A percentile compares a stretch with the other conserved stretches of the same genome.
These are phyloP conservation scores for Collybiopsis luxurians DNA, from an alignment of 768 basidiomycete species.

Conservation along the genomic window DNA sequence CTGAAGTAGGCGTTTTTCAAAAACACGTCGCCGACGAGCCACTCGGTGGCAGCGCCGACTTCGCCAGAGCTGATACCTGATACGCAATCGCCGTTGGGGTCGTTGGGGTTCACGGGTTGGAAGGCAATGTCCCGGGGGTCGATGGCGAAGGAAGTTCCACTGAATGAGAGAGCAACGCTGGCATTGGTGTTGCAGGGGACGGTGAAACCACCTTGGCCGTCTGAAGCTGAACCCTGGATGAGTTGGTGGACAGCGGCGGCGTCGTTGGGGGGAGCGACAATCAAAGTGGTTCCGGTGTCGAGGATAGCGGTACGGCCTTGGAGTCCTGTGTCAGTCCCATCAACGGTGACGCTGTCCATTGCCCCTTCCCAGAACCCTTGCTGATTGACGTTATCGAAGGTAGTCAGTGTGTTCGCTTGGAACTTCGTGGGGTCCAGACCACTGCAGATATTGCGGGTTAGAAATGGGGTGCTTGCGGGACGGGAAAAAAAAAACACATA, in stretches of 20 bases:
- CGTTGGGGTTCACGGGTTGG: constrained; percentile 43
- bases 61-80: constrained; percentile 68
- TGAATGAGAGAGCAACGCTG: constrained; percentile 46
- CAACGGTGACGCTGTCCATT: constrained; percentile 56
- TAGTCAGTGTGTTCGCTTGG: constrained; percentile 52
- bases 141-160: constrained; percentile 48
- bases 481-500: background rate
- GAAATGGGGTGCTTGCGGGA: background rate
- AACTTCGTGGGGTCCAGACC: constrained; percentile 72
- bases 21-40: constrained; percentile 54
- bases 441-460: constrained; percentile 17
- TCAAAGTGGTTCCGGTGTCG: constrained; percentile 59
- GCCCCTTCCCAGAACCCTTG: constrained; percentile 81
- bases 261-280: constrained; percentile 39
- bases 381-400: constrained; percentile 58
- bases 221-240: constrained; percentile 40
- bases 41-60: constrained; percentile 58
- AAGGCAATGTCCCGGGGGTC: constrained; percentile 66
- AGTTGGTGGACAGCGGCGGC: constrained; percentile 39
- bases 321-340: constrained; percentile 52
- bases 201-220: constrained; percentile 48
- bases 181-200: constrained; percentile 45
- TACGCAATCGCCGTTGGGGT: constrained; percentile 61
- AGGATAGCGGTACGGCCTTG: constrained; percentile 69
- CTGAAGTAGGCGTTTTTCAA: constrained; percentile 38